Evolutionary conservation across 495 filamentous ascomycete genomes (phyloP), one percentile per base, ranked within the genome.

Genomic region (Penicilliopsis zonata): DNA sequence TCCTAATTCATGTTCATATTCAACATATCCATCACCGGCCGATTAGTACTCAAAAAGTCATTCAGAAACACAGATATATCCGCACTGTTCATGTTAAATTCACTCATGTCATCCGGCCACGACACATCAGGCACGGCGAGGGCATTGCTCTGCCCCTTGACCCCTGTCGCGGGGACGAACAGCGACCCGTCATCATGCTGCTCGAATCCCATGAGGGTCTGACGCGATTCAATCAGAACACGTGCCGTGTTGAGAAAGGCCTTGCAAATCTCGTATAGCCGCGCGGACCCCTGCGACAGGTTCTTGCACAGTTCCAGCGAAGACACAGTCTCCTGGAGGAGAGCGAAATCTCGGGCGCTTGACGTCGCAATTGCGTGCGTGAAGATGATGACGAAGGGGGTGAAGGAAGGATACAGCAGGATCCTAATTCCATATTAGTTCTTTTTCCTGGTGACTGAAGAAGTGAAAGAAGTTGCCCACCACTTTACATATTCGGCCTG

Each of bases 401-500:
- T 37, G 23, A 50, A 50, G 12, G 47, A 50, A 0, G 47, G 47
- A 27, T 50, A 50, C 0, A 50, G 31, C 4, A 50, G 21, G 19
- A 50, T 50, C 31, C 47, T 50, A 14, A 4, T 9, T 10, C n/a
- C 10, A 12, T 16, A 45, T 30, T 43, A 30, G 5, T 0, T 5
- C 2, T 6, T 26, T 13, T 9, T 10, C 3, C 20, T 3, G n/a
- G 1, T 7, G 8, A 1, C 9, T 5, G 2, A 4, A 17, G 4
- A 8, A 4, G 8, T 4, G 33, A 36, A 10, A 23, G 21, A 10
- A 23, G 21, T 6, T 23, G 21, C 46, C 0, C 14, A 50, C 47
- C 41, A 46, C 16, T 47, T 44, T 2, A 50, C 47, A 28, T 50
- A 50, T 47, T 50, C 47, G 5, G 37, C 42, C 33, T 50, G 41